These are phyloP conservation scores for Blastocystis hominis DNA, from an alignment of 352 stramenopile genomes.

Conservation along the genomic window DNA sequence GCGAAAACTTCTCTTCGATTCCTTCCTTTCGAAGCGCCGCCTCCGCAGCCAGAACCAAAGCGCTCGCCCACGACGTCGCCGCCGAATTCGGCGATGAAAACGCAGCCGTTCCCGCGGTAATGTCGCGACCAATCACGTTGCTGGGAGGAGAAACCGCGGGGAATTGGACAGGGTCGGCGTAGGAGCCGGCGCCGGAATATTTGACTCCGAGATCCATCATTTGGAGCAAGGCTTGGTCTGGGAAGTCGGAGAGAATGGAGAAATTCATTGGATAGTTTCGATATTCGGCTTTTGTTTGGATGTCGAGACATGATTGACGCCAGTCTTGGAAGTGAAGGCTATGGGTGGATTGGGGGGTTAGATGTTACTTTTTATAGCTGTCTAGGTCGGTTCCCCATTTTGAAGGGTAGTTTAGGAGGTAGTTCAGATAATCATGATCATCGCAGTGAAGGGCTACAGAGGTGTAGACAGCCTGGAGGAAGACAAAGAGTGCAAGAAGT, in stretches of 20 bases:
- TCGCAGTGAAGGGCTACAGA: too few species aligned
- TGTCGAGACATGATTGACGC: too few species aligned
- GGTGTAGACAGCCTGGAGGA: too few species aligned
- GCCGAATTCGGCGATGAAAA: background rate
- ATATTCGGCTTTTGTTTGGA: too few species aligned
- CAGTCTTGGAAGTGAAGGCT: too few species aligned
- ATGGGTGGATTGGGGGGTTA: too few species aligned
- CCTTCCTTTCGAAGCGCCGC: background rate
- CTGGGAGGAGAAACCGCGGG: background rate
- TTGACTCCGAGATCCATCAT: slow-evolving; percentile 17
- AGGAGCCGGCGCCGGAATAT: background rate
- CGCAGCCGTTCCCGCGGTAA: background rate
- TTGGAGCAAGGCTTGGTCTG: background rate
- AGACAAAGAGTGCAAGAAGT: too few species aligned
- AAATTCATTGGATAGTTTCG: background rate
- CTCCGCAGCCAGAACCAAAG: background rate
- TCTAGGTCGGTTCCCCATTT: too few species aligned
- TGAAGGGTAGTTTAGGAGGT: too few species aligned
- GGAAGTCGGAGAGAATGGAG: background rate
- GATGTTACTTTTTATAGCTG: too few species aligned
- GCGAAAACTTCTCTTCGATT: background rate
- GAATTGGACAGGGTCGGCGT: background rate
- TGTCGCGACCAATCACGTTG: background rate
- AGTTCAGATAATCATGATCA: too few species aligned
- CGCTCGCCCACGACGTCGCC: background rate